Evolutionary conservation across 495 filamentous ascomycete genomes (phyloP).

Genomic region (Xeromyces bisporus): DNA sequence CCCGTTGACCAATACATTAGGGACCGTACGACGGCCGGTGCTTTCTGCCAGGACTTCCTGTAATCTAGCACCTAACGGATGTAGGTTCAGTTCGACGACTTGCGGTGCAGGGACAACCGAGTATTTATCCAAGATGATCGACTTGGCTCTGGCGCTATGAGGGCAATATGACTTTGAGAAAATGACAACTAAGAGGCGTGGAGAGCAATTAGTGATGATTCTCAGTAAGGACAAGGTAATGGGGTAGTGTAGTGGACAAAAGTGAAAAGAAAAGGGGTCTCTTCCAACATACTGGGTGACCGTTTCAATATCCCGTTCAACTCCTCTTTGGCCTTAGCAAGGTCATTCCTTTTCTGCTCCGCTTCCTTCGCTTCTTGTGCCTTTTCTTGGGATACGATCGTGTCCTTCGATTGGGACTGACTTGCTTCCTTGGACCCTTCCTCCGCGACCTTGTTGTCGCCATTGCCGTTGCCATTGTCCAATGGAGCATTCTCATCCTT

Average conservation of each 20-base stretch:
- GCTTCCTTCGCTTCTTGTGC: slow-evolving; percentile 9
- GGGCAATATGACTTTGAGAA: slow-evolving; percentile 93
- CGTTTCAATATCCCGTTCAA: slow-evolving; percentile 63
- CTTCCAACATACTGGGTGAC: slow-evolving; percentile 49
- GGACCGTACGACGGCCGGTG: slow-evolving; percentile 74
- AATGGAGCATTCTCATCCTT: slow-evolving; percentile 34
- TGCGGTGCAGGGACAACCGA: slow-evolving; percentile 63
- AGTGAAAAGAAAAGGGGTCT: slow-evolving; percentile 1
- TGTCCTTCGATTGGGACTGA: slow-evolving; percentile 9
- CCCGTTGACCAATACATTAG: slow-evolving; percentile 77
- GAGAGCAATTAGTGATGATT: too few relatives aligned
- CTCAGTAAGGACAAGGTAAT: too few relatives aligned
- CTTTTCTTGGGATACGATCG: slow-evolving; percentile 2
- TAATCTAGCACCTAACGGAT: slow-evolving; percentile 52
- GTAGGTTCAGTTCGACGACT: slow-evolving; percentile 81
- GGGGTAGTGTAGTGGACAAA: slow-evolving; percentile 8
- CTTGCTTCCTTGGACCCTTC: too few relatives aligned
- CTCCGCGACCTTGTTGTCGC: too few relatives aligned
- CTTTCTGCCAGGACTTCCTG: slow-evolving; percentile 50
- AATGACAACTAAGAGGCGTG: slow-evolving; percentile 85
- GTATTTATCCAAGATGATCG: slow-evolving; percentile 66
- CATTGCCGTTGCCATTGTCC: slow-evolving; percentile 33
- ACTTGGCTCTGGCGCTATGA: slow-evolving; percentile 66
- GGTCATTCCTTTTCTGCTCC: slow-evolving; percentile 25
- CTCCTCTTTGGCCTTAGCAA: slow-evolving; percentile 33